phyloP scores from a whole-genome alignment of 331 rosid genomes.

The Pyrus hybrid region DNA sequence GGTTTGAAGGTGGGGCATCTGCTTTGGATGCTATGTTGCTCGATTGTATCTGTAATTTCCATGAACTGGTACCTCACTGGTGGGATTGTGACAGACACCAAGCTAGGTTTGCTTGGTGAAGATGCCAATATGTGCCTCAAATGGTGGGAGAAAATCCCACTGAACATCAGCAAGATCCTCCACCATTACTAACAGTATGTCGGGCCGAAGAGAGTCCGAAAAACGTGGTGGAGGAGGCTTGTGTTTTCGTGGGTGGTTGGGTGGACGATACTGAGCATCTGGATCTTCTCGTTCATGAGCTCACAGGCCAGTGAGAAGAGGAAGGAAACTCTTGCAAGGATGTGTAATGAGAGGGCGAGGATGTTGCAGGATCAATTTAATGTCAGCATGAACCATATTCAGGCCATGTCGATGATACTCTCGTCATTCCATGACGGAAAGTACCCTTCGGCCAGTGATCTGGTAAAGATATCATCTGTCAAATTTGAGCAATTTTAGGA shows the following conservation, averaged over 20 bases:
- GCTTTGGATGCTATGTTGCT: slow-evolving; percentile 61
- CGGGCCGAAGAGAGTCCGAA: slow-evolving; percentile 42
- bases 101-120: slow-evolving; percentile 38
- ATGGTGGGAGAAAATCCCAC: slow-evolving; percentile 60
- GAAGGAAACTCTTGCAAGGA: slow-evolving; percentile 72
- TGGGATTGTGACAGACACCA: slow-evolving; percentile 40
- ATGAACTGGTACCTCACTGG: slow-evolving; percentile 54
- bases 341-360: slow-evolving; percentile 97
- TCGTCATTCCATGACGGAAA: slow-evolving; percentile 81
- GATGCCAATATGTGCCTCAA: slow-evolving; percentile 49
- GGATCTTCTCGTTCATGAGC: slow-evolving; percentile 60
- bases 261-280: slow-evolving; percentile 40
- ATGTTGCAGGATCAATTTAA: slow-evolving; percentile 97
- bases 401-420: slow-evolving; percentile 91
- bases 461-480: slow-evolving; percentile 35
- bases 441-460: slow-evolving; percentile 78
- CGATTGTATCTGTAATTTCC: slow-evolving; percentile 55
- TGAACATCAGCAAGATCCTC: slow-evolving; percentile 34
- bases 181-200: slow-evolving; percentile 53
- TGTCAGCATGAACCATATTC: slow-evolving; percentile 95
- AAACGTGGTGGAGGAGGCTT: slow-evolving; percentile 53
- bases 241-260: slow-evolving; percentile 55
- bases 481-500: no score
- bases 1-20: slow-evolving; percentile 77
- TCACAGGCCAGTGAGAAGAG: slow-evolving; percentile 71